Evolutionary conservation across 106 monocot species (phyloP).

Genomic region (Vanilla planifolia): DNA sequence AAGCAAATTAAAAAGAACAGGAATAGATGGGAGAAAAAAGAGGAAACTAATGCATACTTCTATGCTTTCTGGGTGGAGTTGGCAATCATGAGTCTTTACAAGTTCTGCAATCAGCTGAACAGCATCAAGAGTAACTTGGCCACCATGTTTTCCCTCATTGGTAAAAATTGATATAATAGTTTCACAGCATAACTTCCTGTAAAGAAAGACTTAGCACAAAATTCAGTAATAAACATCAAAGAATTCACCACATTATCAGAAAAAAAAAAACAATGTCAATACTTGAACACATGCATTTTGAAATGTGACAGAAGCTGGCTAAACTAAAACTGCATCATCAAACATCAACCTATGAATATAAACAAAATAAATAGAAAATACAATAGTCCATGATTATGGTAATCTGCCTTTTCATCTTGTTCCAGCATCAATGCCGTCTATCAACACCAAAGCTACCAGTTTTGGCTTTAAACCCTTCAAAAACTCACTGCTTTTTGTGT

Average conservation of each 20-base stretch:
- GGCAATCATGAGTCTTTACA: slow-evolving; percentile 72
- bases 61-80: slow-evolving; percentile 77
- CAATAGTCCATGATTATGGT: too few relatives aligned
- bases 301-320: too few relatives aligned
- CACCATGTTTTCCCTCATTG: slow-evolving; percentile 93
- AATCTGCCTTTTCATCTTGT: too few relatives aligned
- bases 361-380: too few relatives aligned
- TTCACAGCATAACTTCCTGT: slow-evolving; percentile 75
- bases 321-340: too few relatives aligned
- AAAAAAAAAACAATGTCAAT: too few relatives aligned
- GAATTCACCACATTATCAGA: neutral
- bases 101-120: slow-evolving; percentile 72
- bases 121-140: slow-evolving; percentile 85
- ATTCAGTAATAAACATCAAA: neutral
- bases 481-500: too few relatives aligned
- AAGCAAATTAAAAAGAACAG: neutral
- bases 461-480: too few relatives aligned
- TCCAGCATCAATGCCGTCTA: too few relatives aligned
- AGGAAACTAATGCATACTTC: slow-evolving; percentile 35
- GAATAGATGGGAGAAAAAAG: neutral
- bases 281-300: too few relatives aligned
- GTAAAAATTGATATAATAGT: slow-evolving; percentile 62
- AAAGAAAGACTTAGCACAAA: slow-evolving; percentile 8
- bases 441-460: too few relatives aligned
- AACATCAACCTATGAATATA: too few relatives aligned